A percentile compares a stretch with the other conserved stretches of the same genome.
phyloP scores from a whole-genome alignment of 2,329 filamentous ascomycete species.

The Anthostomella pinea region DNA sequence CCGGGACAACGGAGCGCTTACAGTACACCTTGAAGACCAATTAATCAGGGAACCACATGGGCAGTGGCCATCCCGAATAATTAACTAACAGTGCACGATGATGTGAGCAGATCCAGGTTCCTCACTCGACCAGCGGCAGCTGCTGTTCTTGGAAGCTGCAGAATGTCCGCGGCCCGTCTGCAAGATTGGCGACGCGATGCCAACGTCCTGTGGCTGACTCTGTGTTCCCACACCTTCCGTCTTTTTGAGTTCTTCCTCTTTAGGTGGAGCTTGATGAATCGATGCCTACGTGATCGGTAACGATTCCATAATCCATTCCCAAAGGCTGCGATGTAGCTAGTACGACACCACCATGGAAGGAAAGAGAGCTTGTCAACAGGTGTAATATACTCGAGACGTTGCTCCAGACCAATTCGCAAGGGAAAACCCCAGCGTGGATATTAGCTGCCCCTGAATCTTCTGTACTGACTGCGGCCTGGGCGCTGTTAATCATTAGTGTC shows the following conservation, averaged over 20 bases:
- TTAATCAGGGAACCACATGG: constrained; percentile 9
- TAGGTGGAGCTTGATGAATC: neutral
- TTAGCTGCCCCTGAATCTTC: too few relatives aligned
- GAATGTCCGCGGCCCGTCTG: constrained; percentile 27
- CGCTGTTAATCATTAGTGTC: too few relatives aligned
- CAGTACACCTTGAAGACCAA: constrained; percentile 3
- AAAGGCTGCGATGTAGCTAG: too few relatives aligned
- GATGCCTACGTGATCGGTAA: neutral
- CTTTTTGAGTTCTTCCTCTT: too few relatives aligned
- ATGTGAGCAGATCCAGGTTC: constrained; percentile 10
- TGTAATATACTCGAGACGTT: too few relatives aligned
- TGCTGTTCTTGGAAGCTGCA: constrained; percentile 11
- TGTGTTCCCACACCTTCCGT: constrained; percentile 17
- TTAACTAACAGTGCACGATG: constrained; percentile 16
- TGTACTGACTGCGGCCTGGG: too few relatives aligned
- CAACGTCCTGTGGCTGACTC: constrained; percentile 14
- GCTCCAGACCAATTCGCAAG: too few relatives aligned
- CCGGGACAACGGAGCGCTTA: constrained; percentile 10
- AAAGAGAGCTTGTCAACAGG: too few relatives aligned
- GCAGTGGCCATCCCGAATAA: constrained; percentile 15
- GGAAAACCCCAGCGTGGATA: too few relatives aligned
- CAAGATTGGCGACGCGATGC: constrained; percentile 38
- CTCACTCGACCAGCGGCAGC: constrained; percentile 9
- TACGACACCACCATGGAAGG: too few relatives aligned
- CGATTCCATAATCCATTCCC: neutral